Evolutionary conservation across 495 filamentous ascomycete species (phyloP).

Genomic region (Apiosordaria backusii): DNA sequence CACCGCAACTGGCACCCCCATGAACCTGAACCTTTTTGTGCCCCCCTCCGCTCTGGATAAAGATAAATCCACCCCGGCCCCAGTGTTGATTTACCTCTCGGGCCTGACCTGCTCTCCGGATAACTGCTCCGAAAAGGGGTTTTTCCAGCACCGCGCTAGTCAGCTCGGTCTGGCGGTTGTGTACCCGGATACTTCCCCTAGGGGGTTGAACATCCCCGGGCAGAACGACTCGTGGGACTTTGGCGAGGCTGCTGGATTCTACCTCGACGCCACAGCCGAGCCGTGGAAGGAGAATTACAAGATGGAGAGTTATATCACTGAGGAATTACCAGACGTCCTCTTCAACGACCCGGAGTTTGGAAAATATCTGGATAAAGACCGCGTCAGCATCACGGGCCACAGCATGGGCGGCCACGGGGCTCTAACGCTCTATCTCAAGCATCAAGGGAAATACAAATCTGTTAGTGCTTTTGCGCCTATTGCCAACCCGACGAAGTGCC

Average conservation of each 20-base stretch:
- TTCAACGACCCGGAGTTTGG: conserved; percentile 56
- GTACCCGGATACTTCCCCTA: conserved; percentile 92
- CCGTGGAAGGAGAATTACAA: conserved; percentile 75
- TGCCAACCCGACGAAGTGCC: conserved; percentile 76
- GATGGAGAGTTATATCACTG: conserved; percentile 88
- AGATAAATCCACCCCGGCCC: conserved; percentile 55
- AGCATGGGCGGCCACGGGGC: conserved; percentile 97
- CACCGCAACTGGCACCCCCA: conserved; percentile 62
- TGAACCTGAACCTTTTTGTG: conserved; percentile 68
- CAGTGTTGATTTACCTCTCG: conserved; percentile 90
- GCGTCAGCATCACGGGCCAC: conserved; percentile 84
- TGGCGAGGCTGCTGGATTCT: conserved; percentile 87
- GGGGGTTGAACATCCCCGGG: conserved; percentile 72
- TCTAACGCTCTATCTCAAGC: conserved; percentile 83
- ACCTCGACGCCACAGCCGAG: conserved; percentile 78
- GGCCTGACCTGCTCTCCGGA: conserved; percentile 94
- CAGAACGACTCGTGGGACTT: conserved; percentile 89
- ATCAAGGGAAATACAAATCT: conserved; percentile 82
- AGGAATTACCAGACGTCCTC: conserved; percentile 73
- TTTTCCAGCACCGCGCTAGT: conserved; percentile 80
- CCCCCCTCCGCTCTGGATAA: conserved; percentile 53
- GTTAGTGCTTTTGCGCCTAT: conserved; percentile 92
- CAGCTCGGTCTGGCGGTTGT: conserved; percentile 79
- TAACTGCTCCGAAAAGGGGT: conserved; percentile 95
- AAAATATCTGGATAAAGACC: conserved; percentile 58